phyloP scores from a whole-genome alignment of 805 yeast genomes.

The Schizosaccharomyces octosporus region DNA sequence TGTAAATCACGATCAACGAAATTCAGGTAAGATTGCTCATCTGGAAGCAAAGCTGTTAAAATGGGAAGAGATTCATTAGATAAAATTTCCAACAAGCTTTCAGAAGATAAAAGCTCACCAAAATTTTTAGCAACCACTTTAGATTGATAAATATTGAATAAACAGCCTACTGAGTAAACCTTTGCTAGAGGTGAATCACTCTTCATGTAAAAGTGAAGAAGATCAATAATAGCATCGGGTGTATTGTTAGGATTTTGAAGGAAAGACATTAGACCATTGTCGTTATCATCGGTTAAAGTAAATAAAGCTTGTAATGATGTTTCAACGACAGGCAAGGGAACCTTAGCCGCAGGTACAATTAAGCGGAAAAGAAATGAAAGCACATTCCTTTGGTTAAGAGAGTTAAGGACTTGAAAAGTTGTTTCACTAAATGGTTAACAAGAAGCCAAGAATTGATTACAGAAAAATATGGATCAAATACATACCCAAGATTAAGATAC shows the following conservation, averaged over 20 bases:
- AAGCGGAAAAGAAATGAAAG: neutral
- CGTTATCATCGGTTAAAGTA: slow-evolving; percentile 31
- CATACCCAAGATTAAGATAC: neutral
- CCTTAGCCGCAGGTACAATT: neutral
- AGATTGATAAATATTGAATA: neutral
- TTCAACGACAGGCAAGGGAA: neutral
- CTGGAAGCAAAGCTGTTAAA: neutral
- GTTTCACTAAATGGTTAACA: neutral
- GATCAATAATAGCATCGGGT: neutral
- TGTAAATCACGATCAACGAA: neutral
- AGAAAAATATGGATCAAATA: too few species aligned
- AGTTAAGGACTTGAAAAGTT: neutral
- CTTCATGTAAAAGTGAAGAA: neutral
- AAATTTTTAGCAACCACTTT: neutral
- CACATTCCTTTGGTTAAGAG: neutral
- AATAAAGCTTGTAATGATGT: neutral
- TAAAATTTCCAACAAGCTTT: neutral
- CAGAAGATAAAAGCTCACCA: neutral
- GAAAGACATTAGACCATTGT: neutral
- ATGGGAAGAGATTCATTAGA: neutral
- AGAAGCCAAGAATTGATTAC: too few species aligned
- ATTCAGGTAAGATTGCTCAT: neutral
- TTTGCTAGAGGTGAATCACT: neutral
- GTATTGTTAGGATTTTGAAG: neutral
- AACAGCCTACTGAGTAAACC: neutral